Conservation (phyloP, 306 rosid species). For the Gleditsia sinensis region DNA sequence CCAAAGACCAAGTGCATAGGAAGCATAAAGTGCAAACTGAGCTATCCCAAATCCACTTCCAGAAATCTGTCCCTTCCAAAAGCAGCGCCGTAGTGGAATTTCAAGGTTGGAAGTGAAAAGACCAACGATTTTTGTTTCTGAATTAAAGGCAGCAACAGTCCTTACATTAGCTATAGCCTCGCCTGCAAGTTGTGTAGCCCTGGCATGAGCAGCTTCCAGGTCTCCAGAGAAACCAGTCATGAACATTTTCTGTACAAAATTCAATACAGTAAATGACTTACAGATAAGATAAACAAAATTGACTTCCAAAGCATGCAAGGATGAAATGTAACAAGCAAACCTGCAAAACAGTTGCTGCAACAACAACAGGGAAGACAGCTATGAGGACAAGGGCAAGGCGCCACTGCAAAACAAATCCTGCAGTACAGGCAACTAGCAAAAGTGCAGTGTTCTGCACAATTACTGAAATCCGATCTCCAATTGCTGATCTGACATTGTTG, state of each 20-base stretch:
- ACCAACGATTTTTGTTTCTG: slow-evolving; percentile 80
- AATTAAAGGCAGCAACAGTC: slow-evolving; percentile 89
- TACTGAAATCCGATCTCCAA: slow-evolving; percentile 89
- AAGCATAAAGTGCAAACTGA: slow-evolving; percentile 87
- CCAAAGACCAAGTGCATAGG: slow-evolving; percentile 97
- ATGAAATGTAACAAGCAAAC: slow-evolving; percentile 41
- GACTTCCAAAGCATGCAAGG: background rate
- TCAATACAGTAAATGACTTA: background rate
- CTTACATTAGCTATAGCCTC: slow-evolving; percentile 95
- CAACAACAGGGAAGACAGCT: slow-evolving; percentile 95
- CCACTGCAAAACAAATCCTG: slow-evolving; percentile 95
- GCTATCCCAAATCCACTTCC: slow-evolving; percentile 91
- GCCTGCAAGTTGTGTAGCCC: slow-evolving; percentile 93
- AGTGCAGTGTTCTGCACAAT: slow-evolving; percentile 95
- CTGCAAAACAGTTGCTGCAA: slow-evolving; percentile 96
- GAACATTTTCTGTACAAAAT: slow-evolving; percentile 77
- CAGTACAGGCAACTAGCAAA: slow-evolving; percentile 89
- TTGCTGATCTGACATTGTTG: slow-evolving; percentile 91
- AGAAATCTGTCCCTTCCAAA: slow-evolving; percentile 95
- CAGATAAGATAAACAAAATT: background rate
- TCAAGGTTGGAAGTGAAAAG: slow-evolving; percentile 75
- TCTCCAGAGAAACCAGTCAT: slow-evolving; percentile 97
- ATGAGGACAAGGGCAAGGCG: slow-evolving; percentile 92
- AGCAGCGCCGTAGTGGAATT: slow-evolving; percentile 76
- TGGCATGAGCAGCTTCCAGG: slow-evolving; percentile 80